phyloP scores from a whole-genome alignment of 139 green algal species.

The Chlamydomonas sp. region DNA sequence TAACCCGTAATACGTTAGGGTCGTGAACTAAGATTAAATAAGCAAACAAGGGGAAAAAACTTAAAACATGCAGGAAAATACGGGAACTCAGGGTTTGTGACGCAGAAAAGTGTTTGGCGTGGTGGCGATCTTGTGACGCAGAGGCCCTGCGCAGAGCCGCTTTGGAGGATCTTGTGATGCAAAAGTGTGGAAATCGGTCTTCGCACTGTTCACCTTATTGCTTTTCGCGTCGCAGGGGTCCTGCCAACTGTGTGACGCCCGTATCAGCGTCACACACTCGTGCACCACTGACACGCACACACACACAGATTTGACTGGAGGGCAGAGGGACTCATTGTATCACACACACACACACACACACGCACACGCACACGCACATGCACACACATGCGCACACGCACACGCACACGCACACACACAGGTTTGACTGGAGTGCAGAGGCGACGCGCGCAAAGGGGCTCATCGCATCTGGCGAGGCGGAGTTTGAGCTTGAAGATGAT shows the following conservation, averaged over 20 bases:
- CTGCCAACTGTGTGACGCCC: no score
- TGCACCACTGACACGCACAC: no score
- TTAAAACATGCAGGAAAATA: no score
- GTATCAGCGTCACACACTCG: no score
- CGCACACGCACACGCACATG: neutral
- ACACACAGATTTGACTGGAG: conserved; percentile 24
- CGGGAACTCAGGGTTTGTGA: neutral
- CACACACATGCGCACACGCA: neutral
- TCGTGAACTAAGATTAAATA: neutral
- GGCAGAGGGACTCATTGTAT: neutral
- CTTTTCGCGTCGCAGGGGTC: no score
- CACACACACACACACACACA: neutral
- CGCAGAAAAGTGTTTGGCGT: neutral
- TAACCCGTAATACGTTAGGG: no score
- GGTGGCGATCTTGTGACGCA: no score
- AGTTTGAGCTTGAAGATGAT: conserved; percentile 44
- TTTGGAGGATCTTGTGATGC: conserved; percentile 4
- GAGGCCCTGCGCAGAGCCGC: neutral
- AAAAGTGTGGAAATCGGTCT: no score
- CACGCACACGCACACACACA: no score
- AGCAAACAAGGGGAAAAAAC: no score
- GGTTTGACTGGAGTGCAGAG: conserved; percentile 44
- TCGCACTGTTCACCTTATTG: no score
- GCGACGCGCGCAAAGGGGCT: conserved; percentile 37
- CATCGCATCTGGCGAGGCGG: conserved; percentile 40